phyloP scores from a whole-genome alignment of 495 filamentous ascomycete species.

The Lentithecium fluviatile region DNA sequence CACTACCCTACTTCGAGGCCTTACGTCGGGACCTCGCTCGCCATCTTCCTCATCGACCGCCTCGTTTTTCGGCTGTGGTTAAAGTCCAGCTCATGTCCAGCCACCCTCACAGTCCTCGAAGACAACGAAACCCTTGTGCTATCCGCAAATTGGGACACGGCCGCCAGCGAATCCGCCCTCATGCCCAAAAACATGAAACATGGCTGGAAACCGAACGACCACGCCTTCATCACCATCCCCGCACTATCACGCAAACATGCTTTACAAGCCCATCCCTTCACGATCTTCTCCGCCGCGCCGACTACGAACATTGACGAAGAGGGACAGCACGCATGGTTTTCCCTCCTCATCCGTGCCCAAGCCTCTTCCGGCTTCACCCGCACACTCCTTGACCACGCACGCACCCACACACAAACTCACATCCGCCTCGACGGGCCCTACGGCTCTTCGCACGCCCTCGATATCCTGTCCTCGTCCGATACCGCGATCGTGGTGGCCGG shows the following conservation, averaged over 20 bases:
- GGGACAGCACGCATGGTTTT: conserved; percentile 46
- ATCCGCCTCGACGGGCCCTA: conserved; percentile 59
- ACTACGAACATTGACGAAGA: not conserved
- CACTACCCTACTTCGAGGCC: conserved; percentile 47
- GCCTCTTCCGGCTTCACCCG: conserved; percentile 53
- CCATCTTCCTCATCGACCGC: conserved; percentile 59
- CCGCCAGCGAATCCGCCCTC: conserved; percentile 1
- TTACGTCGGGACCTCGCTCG: conserved; percentile 48
- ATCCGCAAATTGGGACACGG: conserved; percentile 40
- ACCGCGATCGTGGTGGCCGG: conserved; percentile 57
- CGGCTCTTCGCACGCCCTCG: conserved; percentile 50
- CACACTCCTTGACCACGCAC: conserved; percentile 53
- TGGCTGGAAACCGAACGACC: conserved; percentile 59
- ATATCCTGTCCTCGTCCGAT: conserved; percentile 46
- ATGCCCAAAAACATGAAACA: conserved; percentile 40
- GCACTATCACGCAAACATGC: conserved; percentile 47
- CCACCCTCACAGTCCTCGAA: conserved; percentile 50
- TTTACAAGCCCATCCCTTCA: conserved; percentile 60
- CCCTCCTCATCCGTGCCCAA: conserved; percentile 57
- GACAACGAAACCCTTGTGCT: conserved; percentile 54
- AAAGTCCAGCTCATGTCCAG: conserved; percentile 47
- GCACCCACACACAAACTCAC: conserved; percentile 37
- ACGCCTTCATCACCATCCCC: conserved; percentile 59
- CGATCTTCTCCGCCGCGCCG: conserved; percentile 56
- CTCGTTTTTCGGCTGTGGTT: conserved; percentile 54